Conservation (phyloP, 2,329 filamentous ascomycete genomes). For the Ceratocystis variospora region DNA sequence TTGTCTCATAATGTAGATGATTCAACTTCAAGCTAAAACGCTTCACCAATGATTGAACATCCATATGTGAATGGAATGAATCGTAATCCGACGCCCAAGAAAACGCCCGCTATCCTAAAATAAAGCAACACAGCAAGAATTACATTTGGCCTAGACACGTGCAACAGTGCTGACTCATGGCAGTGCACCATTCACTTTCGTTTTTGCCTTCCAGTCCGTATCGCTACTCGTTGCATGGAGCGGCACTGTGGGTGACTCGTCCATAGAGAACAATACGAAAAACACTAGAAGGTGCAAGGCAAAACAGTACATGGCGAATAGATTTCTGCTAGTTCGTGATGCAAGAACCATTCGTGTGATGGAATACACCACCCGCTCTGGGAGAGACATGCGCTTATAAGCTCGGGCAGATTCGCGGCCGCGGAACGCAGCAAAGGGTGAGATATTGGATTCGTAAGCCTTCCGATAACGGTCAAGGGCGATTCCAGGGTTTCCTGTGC, state of each 20-base stretch:
- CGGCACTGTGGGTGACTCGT: slow-evolving; percentile 34
- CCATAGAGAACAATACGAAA: slow-evolving; percentile 51
- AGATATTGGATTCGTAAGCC: slow-evolving; percentile 89
- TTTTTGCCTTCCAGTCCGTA: slow-evolving; percentile 24
- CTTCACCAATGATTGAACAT: not conserved
- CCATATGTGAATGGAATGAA: slow-evolving; percentile 1
- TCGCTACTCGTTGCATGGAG: slow-evolving; percentile 35
- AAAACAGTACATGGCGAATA: slow-evolving; percentile 87
- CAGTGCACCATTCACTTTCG: slow-evolving; percentile 13
- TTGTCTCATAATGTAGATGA: not conserved
- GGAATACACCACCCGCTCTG: slow-evolving; percentile 80
- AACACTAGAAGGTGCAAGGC: slow-evolving; percentile 81
- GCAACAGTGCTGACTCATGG: slow-evolving; percentile 4
- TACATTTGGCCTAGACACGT: not conserved
- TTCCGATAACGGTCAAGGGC: slow-evolving; percentile 75
- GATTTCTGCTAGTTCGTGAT: slow-evolving; percentile 76
- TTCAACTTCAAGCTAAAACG: not conserved
- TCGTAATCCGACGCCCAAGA: not conserved
- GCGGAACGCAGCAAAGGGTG: slow-evolving; percentile 87
- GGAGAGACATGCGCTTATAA: slow-evolving; percentile 83
- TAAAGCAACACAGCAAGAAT: slow-evolving; percentile 6
- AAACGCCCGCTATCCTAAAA: slow-evolving; percentile 13
- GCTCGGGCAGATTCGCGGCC: slow-evolving; percentile 85
- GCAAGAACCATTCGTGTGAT: slow-evolving; percentile 83
- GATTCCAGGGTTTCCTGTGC: slow-evolving; percentile 44